Percentiles rank a stretch among this genome's conserved stretches.
Conservation (phyloP, 768 basidiomycete species). For the Pulveroboletus sp. region DNA sequence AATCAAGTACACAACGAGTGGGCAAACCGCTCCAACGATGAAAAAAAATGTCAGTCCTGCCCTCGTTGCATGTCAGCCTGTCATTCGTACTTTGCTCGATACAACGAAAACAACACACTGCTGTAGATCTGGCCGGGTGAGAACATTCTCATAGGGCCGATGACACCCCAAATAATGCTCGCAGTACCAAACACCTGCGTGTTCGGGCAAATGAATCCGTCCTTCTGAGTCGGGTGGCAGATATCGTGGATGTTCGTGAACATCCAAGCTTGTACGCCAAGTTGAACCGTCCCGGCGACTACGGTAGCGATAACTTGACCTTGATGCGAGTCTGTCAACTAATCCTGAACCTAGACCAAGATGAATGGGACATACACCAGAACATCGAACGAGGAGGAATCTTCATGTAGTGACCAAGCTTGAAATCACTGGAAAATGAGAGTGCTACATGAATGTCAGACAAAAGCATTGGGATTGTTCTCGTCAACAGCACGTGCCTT, state of each 20-base stretch:
- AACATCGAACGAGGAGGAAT: slow-evolving; percentile 65
- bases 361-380: slow-evolving; percentile 33
- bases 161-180: slow-evolving; percentile 77
- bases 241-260: slow-evolving; percentile 38
- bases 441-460: slow-evolving; percentile 36
- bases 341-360: not conserved
- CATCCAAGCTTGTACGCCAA: slow-evolving; percentile 64
- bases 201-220: slow-evolving; percentile 66
- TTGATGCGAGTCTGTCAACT: not conserved
- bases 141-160: slow-evolving; percentile 72
- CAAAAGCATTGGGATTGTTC: not conserved
- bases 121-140: slow-evolving; percentile 59
- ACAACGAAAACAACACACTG: slow-evolving; percentile 22
- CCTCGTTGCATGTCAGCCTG: not conserved
- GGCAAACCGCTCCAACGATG: slow-evolving; percentile 65
- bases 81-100: not conserved
- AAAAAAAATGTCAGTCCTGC: slow-evolving; percentile 63
- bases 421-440: slow-evolving; percentile 66
- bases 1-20: slow-evolving; percentile 50
- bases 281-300: slow-evolving; percentile 61
- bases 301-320: slow-evolving; percentile 58
- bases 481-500: slow-evolving; percentile 20
- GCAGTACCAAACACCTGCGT: slow-evolving; percentile 77
- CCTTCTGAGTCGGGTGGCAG: slow-evolving; percentile 23
- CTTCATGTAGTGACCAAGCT: slow-evolving; percentile 74